Evolutionary conservation across 2,329 filamentous ascomycete genomes (phyloP), one percentile per base, ranked within the genome.

Genomic region (Neonectria neomacrospora): DNA sequence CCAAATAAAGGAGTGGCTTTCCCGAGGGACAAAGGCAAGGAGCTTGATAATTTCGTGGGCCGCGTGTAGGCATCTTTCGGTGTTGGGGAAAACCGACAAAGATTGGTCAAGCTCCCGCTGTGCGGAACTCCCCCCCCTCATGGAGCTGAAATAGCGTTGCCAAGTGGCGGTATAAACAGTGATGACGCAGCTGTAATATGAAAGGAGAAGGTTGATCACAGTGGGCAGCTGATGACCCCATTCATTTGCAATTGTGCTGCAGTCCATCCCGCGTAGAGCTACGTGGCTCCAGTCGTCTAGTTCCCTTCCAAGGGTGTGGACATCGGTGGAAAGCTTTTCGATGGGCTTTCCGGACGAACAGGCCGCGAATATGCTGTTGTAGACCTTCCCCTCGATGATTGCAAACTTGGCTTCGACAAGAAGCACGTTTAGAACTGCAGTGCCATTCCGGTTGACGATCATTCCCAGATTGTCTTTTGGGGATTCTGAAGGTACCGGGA

Each of bases 381-480:
- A 59, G 18, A 59, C 26, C 14, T 53, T 59, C 11, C 39, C 50
- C 20, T 51, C 48, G 7, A 59, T 59, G 41, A 53, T 11, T 3
- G 34, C 50, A 53, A 59, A 59, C 14, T 23, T 28, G 26, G 56
- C 51, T 28, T 59, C 56, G 41, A 42, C 48, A 11, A 42, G 50
- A 4, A 59, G 41, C 16, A 39, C 51, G 14, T 59, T 59, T 12
- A 53, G 14, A 20, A 59, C 26, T 7, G 48, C 48, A 10, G 39
- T 47, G 16, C 50, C 50, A 5, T 47, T 50, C 20, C 47, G 16
- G n/a, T 53, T 59, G 22, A 59, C 56, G n/a, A 59, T 39, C 3
- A 59, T 54, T 18, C 56, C 56, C 6, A 59, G 41, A 5, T 59
- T 59, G 11, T 59, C 56, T 18, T 59, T 59, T 20, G 56, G 56